Conservation (phyloP, 2,329 filamentous ascomycete genomes). For the Fusarium sp. region DNA sequence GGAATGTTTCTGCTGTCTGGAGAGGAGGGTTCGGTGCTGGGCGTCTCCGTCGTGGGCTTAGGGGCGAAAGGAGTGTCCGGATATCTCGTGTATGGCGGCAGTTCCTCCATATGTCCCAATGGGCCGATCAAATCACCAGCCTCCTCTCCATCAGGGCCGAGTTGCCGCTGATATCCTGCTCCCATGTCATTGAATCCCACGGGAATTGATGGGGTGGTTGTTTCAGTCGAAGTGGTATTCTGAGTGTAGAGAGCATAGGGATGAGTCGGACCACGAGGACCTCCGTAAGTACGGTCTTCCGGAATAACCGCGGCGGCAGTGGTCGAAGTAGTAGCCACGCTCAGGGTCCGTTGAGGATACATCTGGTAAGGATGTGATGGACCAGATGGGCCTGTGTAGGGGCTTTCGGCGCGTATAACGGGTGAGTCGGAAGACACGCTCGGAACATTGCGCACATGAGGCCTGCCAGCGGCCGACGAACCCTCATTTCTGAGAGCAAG, state of each 20-base stretch:
- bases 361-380: constrained; percentile 88
- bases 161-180: constrained; percentile 75
- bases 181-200: constrained; percentile 80
- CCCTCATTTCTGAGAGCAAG: constrained; percentile 66
- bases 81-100: constrained; percentile 92
- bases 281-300: constrained; percentile 62
- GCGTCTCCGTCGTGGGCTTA: constrained; percentile 27
- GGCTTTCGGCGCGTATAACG: constrained; percentile 65
- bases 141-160: constrained; percentile 87
- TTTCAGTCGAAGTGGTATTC: constrained; percentile 69
- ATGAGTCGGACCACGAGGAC: constrained; percentile 77
- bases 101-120: constrained; percentile 88
- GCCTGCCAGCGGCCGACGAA: constrained; percentile 18
- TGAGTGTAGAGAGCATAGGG: constrained; percentile 91
- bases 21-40: constrained; percentile 20
- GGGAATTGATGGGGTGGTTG: constrained; percentile 62
- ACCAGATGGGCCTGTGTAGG: constrained; percentile 76
- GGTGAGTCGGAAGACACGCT: constrained; percentile 53
- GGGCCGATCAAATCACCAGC: constrained; percentile 87
- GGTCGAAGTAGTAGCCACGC: constrained; percentile 80
- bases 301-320: constrained; percentile 57
- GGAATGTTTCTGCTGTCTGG: constrained; percentile 50
- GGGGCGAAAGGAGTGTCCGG: constrained; percentile 75
- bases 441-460: constrained; percentile 38
- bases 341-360: constrained; percentile 80